Percentiles rank a stretch among this genome's conserved stretches.
Evolutionary conservation across 306 rosid species (phyloP).

Genomic region (Echinosophora koreensis): DNA sequence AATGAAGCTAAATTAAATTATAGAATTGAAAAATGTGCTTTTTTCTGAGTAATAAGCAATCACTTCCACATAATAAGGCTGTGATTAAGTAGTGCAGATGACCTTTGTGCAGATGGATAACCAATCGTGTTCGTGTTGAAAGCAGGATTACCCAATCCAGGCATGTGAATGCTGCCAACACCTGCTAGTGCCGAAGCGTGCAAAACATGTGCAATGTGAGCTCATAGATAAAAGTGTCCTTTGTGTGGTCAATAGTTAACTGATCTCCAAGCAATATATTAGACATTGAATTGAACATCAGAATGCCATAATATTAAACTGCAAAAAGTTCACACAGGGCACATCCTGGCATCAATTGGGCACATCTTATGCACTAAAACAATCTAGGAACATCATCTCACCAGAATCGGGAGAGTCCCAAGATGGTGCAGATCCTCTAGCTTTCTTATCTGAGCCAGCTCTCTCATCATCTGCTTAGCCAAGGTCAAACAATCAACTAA

Average conservation of each 20-base stretch:
- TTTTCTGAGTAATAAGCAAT: conserved; percentile 55
- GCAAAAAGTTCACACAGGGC: conserved; percentile 32
- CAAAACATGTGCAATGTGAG: conserved; percentile 98
- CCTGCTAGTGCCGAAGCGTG: conserved; percentile 99
- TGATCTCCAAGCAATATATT: conserved; percentile 58
- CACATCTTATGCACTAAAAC: conserved; percentile 25
- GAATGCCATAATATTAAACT: conserved; percentile 21
- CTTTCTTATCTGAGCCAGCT: conserved; percentile 77
- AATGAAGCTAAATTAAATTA: conserved; percentile 46
- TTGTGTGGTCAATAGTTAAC: conserved; percentile 73
- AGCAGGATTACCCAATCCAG: conserved; percentile 98
- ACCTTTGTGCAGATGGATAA: conserved; percentile 99
- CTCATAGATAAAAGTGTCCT: conserved; percentile 78
- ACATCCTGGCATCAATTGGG: not conserved
- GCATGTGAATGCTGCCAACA: conserved; percentile 97
- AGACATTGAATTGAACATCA: conserved; percentile 35
- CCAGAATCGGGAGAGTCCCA: conserved; percentile 79
- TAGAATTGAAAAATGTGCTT: conserved; percentile 49
- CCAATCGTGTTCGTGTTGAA: conserved; percentile 97
- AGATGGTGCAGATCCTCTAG: conserved; percentile 69
- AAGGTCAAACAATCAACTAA: conserved; percentile 39
- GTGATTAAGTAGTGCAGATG: conserved; percentile 99
- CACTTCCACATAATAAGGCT: conserved; percentile 67
- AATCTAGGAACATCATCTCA: conserved; percentile 52
- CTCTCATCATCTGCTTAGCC: conserved; percentile 74